These are phyloP conservation scores for Pholiota adiposa DNA, from an alignment of 1,284 basidiomycete species.

Conservation along the genomic window DNA sequence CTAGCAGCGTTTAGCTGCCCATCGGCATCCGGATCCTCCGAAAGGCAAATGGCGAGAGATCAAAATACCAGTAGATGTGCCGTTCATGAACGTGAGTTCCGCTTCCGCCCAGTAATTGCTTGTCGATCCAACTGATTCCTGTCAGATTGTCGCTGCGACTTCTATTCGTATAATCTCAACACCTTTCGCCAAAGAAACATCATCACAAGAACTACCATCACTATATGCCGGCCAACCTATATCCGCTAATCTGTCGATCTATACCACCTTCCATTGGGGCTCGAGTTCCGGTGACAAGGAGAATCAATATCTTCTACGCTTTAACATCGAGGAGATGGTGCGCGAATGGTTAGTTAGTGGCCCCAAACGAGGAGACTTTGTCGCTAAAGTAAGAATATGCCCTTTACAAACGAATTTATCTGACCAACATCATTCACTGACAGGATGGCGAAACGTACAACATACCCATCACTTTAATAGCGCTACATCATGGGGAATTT, in stretches of 20 bases:
- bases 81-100: conserved; percentile 71
- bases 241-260: conserved; percentile 62
- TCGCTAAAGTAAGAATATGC: conserved; percentile 53
- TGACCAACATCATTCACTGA: background rate
- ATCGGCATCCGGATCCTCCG: conserved; percentile 41
- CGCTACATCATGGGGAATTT: conserved; percentile 78
- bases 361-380: conserved; percentile 76
- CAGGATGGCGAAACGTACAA: conserved; percentile 64
- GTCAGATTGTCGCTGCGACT: conserved; percentile 75
- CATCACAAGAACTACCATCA: conserved; percentile 37
- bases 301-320: conserved; percentile 61
- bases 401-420: background rate
- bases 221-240: conserved; percentile 84
- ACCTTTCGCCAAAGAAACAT: conserved; percentile 36
- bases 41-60: conserved; percentile 67
- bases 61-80: conserved; percentile 81
- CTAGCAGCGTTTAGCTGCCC: conserved; percentile 44
- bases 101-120: conserved; percentile 1
- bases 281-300: conserved; percentile 45
- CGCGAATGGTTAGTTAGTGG: conserved; percentile 86
- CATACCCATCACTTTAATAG: conserved; percentile 72
- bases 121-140: conserved; percentile 1
- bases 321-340: conserved; percentile 76
- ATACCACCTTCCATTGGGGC: conserved; percentile 78
- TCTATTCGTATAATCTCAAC: conserved; percentile 53